phyloP scores from a whole-genome alignment of 441 rosid species.

The Gossypium davidsonii region DNA sequence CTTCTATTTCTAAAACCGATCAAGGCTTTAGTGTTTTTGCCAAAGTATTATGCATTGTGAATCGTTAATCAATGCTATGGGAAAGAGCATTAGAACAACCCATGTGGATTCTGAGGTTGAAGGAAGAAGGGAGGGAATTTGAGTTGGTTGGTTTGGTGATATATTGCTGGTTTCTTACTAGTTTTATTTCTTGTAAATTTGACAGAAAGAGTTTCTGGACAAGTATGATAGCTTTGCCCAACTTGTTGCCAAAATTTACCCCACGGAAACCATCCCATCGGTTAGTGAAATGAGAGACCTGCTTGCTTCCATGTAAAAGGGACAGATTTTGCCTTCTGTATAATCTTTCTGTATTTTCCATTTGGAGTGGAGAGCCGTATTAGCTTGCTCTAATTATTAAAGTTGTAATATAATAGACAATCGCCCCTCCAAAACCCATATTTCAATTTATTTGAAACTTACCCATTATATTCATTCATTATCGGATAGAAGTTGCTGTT shows the following conservation, averaged over 20 bases:
- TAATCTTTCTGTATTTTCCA: constrained; percentile 10
- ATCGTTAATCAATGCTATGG: neutral
- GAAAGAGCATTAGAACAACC: neutral
- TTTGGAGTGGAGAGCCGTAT: constrained; percentile 14
- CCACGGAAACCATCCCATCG: constrained; percentile 61
- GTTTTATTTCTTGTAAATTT: constrained; percentile 13
- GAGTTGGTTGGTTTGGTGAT: neutral
- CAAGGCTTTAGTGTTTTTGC: neutral
- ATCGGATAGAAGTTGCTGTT: neutral
- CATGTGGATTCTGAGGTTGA: neutral
- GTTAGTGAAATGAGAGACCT: constrained; percentile 77
- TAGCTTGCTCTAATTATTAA: constrained; percentile 22
- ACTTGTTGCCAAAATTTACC: constrained; percentile 83
- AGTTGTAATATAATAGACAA: constrained; percentile 6
- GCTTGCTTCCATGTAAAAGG: constrained; percentile 66
- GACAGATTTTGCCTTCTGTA: constrained; percentile 17
- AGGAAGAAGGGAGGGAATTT: neutral
- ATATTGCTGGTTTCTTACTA: neutral
- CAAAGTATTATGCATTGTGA: neutral
- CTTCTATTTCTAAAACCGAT: neutral
- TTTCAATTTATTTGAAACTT: constrained; percentile 7
- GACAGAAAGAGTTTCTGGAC: constrained; percentile 93
- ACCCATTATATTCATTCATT: constrained; percentile 10
- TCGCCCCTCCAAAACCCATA: neutral
- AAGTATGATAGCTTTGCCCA: constrained; percentile 91